Percentiles rank a stretch among this genome's conserved stretches.
Conservation (phyloP, 768 basidiomycete genomes). For the Crucibulum laeve region DNA sequence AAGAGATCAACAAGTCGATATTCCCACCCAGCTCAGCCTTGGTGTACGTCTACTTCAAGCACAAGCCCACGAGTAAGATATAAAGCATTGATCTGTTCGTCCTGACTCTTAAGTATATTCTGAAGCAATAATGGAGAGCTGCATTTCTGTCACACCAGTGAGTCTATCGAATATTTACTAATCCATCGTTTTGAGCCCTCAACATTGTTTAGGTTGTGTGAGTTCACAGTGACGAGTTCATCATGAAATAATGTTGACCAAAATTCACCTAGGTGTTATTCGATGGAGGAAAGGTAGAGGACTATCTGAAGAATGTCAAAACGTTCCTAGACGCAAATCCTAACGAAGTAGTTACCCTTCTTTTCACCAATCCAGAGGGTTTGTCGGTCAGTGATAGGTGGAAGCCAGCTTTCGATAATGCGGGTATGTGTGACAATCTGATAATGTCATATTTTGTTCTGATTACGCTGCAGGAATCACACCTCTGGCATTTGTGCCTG, state of each 20-base stretch:
- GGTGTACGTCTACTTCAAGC: constrained; percentile 56
- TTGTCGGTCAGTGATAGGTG: constrained; percentile 42
- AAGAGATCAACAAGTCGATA: constrained; percentile 49
- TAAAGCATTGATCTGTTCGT: not conserved
- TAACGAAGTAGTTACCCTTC: constrained; percentile 59
- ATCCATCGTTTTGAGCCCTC: not conserved
- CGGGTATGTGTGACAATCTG: constrained; percentile 25
- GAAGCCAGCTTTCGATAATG: constrained; percentile 46
- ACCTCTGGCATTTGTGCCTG: constrained; percentile 47
- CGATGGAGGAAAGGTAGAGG: constrained; percentile 45
- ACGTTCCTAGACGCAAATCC: constrained; percentile 57
- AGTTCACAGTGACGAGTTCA: constrained; percentile 1
- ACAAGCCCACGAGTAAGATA: constrained; percentile 42
- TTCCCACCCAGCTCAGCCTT: constrained; percentile 41
- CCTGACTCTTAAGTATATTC: not conserved
- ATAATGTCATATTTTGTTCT: not conserved
- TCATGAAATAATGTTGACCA: not conserved
- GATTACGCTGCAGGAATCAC: constrained; percentile 28
- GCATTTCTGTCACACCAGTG: constrained; percentile 68
- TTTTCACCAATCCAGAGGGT: constrained; percentile 66
- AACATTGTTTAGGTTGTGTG: constrained; percentile 27
- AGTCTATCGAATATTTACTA: constrained; percentile 11
- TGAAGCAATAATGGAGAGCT: constrained; percentile 36
- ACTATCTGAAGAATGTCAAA: constrained; percentile 50
- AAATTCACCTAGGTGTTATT: constrained; percentile 33